phyloP scores from a whole-genome alignment of 2,329 filamentous ascomycete genomes.

The Alternaria triticina region DNA sequence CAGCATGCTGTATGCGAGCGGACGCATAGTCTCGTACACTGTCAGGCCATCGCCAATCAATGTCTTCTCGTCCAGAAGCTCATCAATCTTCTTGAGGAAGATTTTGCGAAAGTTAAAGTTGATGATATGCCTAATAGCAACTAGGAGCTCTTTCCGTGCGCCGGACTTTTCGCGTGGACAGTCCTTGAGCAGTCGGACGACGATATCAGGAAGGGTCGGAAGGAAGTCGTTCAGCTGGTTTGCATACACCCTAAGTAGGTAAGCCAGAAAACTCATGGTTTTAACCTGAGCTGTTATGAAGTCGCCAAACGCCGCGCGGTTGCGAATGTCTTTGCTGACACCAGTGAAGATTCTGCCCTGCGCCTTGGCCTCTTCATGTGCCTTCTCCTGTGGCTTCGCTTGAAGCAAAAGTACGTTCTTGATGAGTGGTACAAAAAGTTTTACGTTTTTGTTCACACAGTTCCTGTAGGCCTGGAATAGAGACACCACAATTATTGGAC shows the following conservation, averaged over 20 bases:
- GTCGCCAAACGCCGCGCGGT: conserved; percentile 91
- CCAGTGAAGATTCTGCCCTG: conserved; percentile 87
- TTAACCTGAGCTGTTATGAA: conserved; percentile 98
- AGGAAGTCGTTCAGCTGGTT: conserved; percentile 88
- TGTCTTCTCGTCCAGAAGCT: conserved; percentile 90
- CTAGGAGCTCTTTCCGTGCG: conserved; percentile 90
- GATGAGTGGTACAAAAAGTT: conserved; percentile 90
- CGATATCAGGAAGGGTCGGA: conserved; percentile 81
- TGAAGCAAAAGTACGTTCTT: conserved; percentile 88
- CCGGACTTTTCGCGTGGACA: conserved; percentile 94
- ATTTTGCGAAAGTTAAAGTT: conserved; percentile 98
- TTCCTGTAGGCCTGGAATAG: conserved; percentile 92
- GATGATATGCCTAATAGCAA: conserved; percentile 97
- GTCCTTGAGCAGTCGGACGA: conserved; percentile 89
- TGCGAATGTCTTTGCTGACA: conserved; percentile 91
- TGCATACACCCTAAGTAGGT: conserved; percentile 85
- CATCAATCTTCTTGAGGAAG: conserved; percentile 92
- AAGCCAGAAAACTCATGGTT: conserved; percentile 98
- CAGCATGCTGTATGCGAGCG: conserved; percentile 96
- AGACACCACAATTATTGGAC: conserved; percentile 97
- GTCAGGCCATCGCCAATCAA: conserved; percentile 95
- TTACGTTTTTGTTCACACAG: conserved; percentile 83
- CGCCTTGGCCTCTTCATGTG: conserved; percentile 81
- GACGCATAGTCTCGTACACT: conserved; percentile 94
- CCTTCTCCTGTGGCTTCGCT: conserved; percentile 90